Evolutionary conservation across 2,329 filamentous ascomycete genomes (phyloP).

Genomic region (Tolypocladium ovalisporum): DNA sequence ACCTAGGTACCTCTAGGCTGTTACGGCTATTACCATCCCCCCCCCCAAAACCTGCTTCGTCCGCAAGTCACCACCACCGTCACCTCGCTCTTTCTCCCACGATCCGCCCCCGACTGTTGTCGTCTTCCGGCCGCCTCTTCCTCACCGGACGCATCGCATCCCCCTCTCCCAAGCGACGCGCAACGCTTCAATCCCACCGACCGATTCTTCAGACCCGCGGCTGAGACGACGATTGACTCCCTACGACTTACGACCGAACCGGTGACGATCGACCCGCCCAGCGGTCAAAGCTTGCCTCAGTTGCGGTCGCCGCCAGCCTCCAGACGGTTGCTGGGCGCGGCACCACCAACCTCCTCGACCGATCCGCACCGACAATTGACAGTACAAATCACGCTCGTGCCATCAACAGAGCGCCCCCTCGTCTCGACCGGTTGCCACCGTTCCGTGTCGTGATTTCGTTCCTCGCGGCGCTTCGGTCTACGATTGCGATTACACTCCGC

Average conservation of each 20-base stretch:
- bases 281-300: not conserved
- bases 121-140: not conserved
- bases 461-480: not conserved
- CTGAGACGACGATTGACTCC: not conserved
- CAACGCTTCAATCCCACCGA: not conserved
- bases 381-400: not conserved
- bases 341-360: not conserved
- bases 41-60: not conserved
- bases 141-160: not conserved
- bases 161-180: not conserved
- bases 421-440: not conserved
- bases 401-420: not conserved
- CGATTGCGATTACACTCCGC: not conserved
- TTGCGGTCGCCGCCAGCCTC: not conserved
- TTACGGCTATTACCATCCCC: not conserved
- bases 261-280: not conserved
- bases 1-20: too few relatives aligned
- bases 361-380: not conserved
- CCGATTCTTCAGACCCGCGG: not conserved
- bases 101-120: not conserved
- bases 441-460: not conserved
- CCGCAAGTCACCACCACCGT: not conserved
- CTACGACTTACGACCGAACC: not conserved
- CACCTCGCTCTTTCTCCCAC: not conserved
- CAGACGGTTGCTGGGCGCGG: not conserved